Base-by-base conservation (phyloP, 2,329 filamentous ascomycete species). In the Scytalidium sp. region DNA sequence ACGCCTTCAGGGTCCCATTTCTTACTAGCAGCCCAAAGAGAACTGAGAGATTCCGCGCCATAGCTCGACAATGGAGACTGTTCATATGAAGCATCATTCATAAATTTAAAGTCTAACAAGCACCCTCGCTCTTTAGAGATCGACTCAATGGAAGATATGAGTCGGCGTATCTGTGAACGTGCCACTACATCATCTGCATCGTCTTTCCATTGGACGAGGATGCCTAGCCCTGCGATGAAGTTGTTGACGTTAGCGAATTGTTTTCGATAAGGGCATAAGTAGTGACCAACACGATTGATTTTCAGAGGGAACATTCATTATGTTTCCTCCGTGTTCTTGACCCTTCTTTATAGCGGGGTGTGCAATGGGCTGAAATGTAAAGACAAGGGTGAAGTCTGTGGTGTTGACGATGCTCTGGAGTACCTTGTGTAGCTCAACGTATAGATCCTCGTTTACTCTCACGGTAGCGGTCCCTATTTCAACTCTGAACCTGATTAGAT, bases 1-100 rank as follows among this genome's bases (percentile, higher is more conserved):
- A 61, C 48, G n/a, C 47, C 44, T 3, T 49, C 43, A 0, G 59
- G 56, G 42, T 63, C 62, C 32, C 62, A 63, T 49, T 53, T 57
- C n/a, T 13, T 41, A n/a, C 57, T 56, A 2, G 52, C 58, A n/a
- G 47, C 47, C 46, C 50, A 54, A 41, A 61, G 2, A 19, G 42
- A 47, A 27, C 3, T 3, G 3, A 47, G 39, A 42, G 20, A 40
- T 11, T 25, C 19, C 9, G 21, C 45, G 3, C 45, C 29, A 27
- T 47, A 47, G 25, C 25, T n/a, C 25, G 25, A 15, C 9, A 45
- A 32, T 13, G 43, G 43, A 20, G 8, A 32, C 21, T 45, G 23
- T n/a, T 11, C 27, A 19, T 19, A 25, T 3, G 21, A 21, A 3
- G 47, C 43, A 20, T 50, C 48, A 50, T 53, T 53, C 47, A 53